Base-by-base conservation (phyloP, 371 early-diverging fungal genomes). In the Mucor circinelloides region DNA sequence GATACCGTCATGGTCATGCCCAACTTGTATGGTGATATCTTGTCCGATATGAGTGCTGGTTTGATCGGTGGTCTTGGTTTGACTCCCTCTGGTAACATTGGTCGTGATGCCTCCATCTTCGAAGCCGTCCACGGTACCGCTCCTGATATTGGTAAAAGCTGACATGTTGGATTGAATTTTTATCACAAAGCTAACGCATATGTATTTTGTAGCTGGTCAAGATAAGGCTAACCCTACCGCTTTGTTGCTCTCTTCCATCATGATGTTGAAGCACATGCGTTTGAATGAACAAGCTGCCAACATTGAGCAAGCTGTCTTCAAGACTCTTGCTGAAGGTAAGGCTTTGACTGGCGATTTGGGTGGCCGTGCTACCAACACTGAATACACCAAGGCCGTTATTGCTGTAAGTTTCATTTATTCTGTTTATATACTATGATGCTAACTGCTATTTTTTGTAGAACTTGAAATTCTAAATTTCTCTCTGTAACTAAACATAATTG, bases 1-100 rank as follows among this genome's bases (percentile, higher is more conserved):
- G 89, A 94, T 70, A 94, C 94, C 48, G 99, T 99, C 77, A 94
- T 99, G 97, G 99, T 97, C 70, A 97, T 99, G 98, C 98, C 99
- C 66, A 99, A 99, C 90, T 87, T 99, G 80, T 98, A 99, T 71
- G 99, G 99, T 76, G 99, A 99, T 82, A 99, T 99, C 83, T 85
- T 99, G 63, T 93, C 93, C 44, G 99, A 99, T 74, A 91, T 99
- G 91, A 91, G 96, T 76, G 98, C 99, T 64, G 99, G 99, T 73
- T 87, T 99, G 66, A 97, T 99, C 74, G 99, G 99, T 73, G 99
- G 99, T 69, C 91, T 99, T 65, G 99, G 99, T 55, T 84, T 99
- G 75, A 97, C 98, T 17, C 98, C 98, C 57, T 94, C 94, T 55
- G 99, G 98, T 63, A 99, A 99, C 92, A 97, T 99, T 87, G 98